phyloP scores from a whole-genome alignment of 129 eudicot species.

The Dittrichia graveolens region DNA sequence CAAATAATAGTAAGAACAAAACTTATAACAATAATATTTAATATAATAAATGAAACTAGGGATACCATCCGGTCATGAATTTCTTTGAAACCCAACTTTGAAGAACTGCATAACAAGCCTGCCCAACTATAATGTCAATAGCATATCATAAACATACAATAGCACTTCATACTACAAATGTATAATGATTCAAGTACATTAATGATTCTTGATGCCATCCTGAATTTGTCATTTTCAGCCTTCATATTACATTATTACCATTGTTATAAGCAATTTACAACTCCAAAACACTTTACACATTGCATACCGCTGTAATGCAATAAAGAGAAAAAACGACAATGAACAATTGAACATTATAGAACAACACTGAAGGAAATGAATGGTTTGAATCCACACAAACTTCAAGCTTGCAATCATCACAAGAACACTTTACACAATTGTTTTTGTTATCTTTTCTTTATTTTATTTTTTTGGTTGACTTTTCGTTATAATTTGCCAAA shows the following conservation, averaged over 20 bases:
- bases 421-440: background rate
- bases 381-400: too few species aligned
- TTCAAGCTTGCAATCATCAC: background rate
- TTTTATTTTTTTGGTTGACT: background rate
- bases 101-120: constrained; percentile 97
- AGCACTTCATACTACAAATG: background rate
- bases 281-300: background rate
- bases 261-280: background rate
- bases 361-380: too few species aligned
- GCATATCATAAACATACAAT: constrained; percentile 21
- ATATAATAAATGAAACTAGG: background rate
- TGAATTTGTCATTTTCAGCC: constrained; percentile 1
- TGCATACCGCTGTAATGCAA: background rate
- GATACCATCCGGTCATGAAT: constrained; percentile 96
- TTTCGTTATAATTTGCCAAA: background rate
- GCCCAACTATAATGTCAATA: constrained; percentile 33
- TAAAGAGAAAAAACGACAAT: background rate
- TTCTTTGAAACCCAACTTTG: constrained; percentile 97
- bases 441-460: background rate
- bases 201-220: background rate
- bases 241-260: background rate
- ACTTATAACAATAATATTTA: background rate
- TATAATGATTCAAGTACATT: background rate
- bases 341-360: too few species aligned
- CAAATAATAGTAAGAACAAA: constrained; percentile 10